Conservation (phyloP, 1,139 yeast species). For the Blastobotrys persicus region DNA sequence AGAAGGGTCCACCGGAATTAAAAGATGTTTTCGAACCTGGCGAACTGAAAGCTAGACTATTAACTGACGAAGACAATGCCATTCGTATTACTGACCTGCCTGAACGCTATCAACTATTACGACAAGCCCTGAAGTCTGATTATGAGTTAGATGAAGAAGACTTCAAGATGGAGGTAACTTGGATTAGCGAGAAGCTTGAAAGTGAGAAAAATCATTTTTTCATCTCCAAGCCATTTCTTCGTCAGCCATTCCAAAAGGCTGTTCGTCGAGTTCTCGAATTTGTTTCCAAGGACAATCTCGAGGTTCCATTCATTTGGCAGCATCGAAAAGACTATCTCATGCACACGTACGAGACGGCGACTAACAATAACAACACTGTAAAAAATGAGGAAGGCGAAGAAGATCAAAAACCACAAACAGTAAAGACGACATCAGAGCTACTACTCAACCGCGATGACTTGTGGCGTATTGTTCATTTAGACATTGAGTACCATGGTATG, state of each 20-base stretch:
- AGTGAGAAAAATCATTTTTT: conserved; percentile 27
- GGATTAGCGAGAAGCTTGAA: conserved; percentile 57
- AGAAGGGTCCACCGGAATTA: conserved; percentile 50
- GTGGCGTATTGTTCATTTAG: conserved; percentile 87
- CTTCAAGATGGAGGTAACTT: conserved; percentile 65
- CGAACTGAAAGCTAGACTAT: conserved; percentile 83
- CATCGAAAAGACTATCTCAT: conserved; percentile 88
- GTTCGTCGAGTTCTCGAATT: conserved; percentile 77
- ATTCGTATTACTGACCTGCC: conserved; percentile 88
- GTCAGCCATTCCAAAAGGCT: conserved; percentile 63
- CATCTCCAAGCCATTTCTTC: conserved; percentile 42
- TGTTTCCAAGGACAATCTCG: conserved; percentile 72
- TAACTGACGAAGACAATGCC: conserved; percentile 88
- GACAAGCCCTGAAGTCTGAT: conserved; percentile 55
- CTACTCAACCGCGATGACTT: conserved; percentile 58
- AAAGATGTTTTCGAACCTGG: conserved; percentile 94
- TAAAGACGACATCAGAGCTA: conserved; percentile 41
- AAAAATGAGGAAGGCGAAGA: conserved; percentile 52
- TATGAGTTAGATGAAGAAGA: conserved; percentile 66
- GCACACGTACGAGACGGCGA: conserved; percentile 40
- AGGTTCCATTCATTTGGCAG: conserved; percentile 96
- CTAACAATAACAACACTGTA: conserved; percentile 16
- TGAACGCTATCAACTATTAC: conserved; percentile 80
- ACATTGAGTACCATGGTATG: conserved; percentile 84
- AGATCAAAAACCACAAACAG: conserved; percentile 32